Percentiles rank a stretch among this genome's conserved stretches.
Evolutionary conservation across 768 basidiomycete genomes (phyloP).

Genomic region (Boletus coccyginus): DNA sequence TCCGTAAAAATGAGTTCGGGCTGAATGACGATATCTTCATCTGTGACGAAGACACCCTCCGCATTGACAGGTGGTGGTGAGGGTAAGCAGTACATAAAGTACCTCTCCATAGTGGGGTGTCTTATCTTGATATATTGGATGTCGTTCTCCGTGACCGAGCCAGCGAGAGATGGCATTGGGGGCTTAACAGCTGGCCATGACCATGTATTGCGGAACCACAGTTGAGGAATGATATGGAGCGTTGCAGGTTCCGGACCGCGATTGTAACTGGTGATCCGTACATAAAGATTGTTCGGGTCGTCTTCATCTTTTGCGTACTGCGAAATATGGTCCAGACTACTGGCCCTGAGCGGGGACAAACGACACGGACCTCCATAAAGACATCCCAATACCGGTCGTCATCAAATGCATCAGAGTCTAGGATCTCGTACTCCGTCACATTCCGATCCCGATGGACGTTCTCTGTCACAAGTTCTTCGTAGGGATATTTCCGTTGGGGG

Average conservation of each 20-base stretch:
- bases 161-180: slow-evolving; percentile 58
- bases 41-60: slow-evolving; percentile 57
- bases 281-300: slow-evolving; percentile 80
- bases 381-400: slow-evolving; percentile 98
- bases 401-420: slow-evolving; percentile 90
- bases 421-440: slow-evolving; percentile 88
- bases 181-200: slow-evolving; percentile 82
- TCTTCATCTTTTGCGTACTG: slow-evolving; percentile 99
- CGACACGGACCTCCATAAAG: slow-evolving; percentile 80
- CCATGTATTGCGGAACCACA: slow-evolving; percentile 99
- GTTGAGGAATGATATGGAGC: slow-evolving; percentile 90
- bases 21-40: slow-evolving; percentile 58
- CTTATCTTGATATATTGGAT: slow-evolving; percentile 64
- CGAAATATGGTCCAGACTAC: slow-evolving; percentile 1
- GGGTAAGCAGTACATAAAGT: slow-evolving; percentile 83
- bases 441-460: slow-evolving; percentile 79
- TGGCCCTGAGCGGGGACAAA: slow-evolving; percentile 3
- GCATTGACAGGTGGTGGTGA: slow-evolving; percentile 88
- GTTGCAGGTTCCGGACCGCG: slow-evolving; percentile 94
- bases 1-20: slow-evolving; percentile 93
- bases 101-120: slow-evolving; percentile 73
- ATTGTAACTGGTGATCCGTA: slow-evolving; percentile 96
- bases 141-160: slow-evolving; percentile 46
- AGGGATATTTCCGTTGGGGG: slow-evolving; percentile 88
- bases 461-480: slow-evolving; percentile 89